These are phyloP conservation scores for Podospora pseudopauciseta DNA, from an alignment of 495 filamentous ascomycete genomes.

Conservation along the genomic window DNA sequence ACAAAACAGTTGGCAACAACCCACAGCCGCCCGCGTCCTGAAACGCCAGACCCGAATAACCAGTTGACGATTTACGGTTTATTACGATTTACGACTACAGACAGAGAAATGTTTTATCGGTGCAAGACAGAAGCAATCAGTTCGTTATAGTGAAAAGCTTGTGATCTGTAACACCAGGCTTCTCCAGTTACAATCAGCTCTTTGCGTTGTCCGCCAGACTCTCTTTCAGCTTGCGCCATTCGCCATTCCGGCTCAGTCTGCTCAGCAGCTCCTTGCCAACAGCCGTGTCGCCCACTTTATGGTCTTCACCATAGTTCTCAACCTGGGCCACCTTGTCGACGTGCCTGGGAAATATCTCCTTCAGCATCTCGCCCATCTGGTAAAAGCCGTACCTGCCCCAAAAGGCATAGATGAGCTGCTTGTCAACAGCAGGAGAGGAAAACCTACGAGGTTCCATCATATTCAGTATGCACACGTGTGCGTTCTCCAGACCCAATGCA, in stretches of 20 bases:
- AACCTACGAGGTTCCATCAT: constrained; percentile 26
- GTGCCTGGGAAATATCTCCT: constrained; percentile 29
- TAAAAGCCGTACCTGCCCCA: constrained; percentile 33
- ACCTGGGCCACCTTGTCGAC: constrained; percentile 19
- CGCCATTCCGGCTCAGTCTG: constrained; percentile 28
- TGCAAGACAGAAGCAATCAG: background rate
- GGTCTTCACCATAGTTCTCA: constrained; percentile 32
- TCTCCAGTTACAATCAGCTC: constrained; percentile 25
- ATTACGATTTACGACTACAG: background rate
- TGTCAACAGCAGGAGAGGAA: constrained; percentile 17
- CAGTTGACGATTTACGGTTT: background rate
- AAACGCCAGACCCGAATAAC: constrained; percentile 7
- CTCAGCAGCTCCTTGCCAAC: constrained; percentile 30
- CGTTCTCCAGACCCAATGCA: constrained; percentile 31
- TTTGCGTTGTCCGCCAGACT: constrained; percentile 30
- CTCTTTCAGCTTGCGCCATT: constrained; percentile 37
- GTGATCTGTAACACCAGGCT: constrained; percentile 15
- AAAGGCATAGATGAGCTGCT: constrained; percentile 35
- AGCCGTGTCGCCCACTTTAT: constrained; percentile 34
- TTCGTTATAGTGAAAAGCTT: constrained; percentile 6
- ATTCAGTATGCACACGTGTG: constrained; percentile 22
- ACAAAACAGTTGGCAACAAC: constrained; percentile 52
- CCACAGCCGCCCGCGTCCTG: constrained; percentile 39
- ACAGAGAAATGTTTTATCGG: background rate
- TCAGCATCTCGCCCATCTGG: constrained; percentile 30